Conservation (phyloP, 2,329 filamentous ascomycete genomes). For the Xenoacremonium recifei region DNA sequence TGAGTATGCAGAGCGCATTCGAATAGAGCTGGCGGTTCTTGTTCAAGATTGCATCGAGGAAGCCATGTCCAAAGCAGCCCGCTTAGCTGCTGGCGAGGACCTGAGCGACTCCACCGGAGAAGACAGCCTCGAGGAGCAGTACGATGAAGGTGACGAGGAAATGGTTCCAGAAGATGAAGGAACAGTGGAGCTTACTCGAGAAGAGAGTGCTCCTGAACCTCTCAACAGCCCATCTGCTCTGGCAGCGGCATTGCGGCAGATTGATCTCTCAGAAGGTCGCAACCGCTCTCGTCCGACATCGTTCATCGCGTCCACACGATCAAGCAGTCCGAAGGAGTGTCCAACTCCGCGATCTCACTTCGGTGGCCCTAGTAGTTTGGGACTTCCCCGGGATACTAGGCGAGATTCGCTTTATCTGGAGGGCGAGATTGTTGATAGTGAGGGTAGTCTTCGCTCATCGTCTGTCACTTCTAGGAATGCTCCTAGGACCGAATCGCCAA, state of each 20-base stretch:
- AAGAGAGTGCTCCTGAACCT: conserved; percentile 45
- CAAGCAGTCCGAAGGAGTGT: conserved; percentile 86
- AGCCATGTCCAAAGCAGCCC: conserved; percentile 84
- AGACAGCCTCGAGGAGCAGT: conserved; percentile 45
- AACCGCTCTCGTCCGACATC: conserved; percentile 46
- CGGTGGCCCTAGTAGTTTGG: conserved; percentile 54
- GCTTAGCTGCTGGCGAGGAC: conserved; percentile 81
- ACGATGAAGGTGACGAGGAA: conserved; percentile 37
- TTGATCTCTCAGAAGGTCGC: conserved; percentile 29
- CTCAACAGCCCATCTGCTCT: conserved; percentile 49
- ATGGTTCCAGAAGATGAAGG: conserved; percentile 15
- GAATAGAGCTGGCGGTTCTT: conserved; percentile 86
- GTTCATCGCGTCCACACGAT: conserved; percentile 70
- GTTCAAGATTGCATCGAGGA: conserved; percentile 96
- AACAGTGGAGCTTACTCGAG: conserved; percentile 27
- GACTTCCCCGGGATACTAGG: conserved; percentile 63
- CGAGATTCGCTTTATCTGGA: conserved; percentile 78
- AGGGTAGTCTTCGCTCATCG: conserved; percentile 80
- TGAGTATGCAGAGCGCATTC: conserved; percentile 93
- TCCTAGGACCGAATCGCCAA: conserved; percentile 81
- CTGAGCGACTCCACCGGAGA: conserved; percentile 73
- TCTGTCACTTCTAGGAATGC: conserved; percentile 68
- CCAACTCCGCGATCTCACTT: conserved; percentile 86
- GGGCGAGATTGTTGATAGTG: conserved; percentile 81
- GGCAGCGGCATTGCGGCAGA: conserved; percentile 50